Evolutionary conservation across 2,329 filamentous ascomycete species (phyloP).

Genomic region (Periconia macrospinosa): DNA sequence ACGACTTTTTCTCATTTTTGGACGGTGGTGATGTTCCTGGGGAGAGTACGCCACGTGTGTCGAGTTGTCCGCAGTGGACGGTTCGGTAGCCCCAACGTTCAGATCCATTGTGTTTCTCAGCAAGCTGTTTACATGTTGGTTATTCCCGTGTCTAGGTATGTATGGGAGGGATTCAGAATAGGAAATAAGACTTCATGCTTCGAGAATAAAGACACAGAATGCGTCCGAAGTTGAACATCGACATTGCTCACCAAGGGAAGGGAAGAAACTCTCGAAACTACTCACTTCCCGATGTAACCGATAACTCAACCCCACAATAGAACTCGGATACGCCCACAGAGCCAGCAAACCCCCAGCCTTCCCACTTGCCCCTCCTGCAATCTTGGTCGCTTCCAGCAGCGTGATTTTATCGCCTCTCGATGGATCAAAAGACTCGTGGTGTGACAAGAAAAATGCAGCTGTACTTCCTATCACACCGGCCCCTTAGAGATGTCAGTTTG

Average conservation of each 20-base stretch:
- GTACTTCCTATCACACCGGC: constrained; percentile 92
- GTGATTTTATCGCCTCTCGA: constrained; percentile 72
- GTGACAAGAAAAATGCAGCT: constrained; percentile 87
- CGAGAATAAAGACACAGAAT: neutral
- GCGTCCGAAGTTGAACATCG: neutral
- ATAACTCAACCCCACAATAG: constrained; percentile 84
- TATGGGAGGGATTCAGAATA: neutral
- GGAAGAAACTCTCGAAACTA: neutral
- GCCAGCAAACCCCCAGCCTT: constrained; percentile 92
- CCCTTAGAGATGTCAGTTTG: constrained; percentile 52
- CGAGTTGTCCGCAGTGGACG: constrained; percentile 71
- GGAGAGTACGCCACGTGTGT: constrained; percentile 50
- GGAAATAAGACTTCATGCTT: neutral
- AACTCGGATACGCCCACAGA: constrained; percentile 85
- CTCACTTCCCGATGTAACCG: constrained; percentile 69
- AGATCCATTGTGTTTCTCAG: constrained; percentile 78
- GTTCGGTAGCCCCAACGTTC: constrained; percentile 84
- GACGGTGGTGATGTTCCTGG: constrained; percentile 29
- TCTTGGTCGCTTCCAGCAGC: constrained; percentile 79
- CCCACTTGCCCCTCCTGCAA: constrained; percentile 90
- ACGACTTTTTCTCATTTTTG: constrained; percentile 14
- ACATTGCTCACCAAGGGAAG: neutral
- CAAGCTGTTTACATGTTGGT: constrained; percentile 51
- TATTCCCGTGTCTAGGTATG: neutral
- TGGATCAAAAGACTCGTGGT: constrained; percentile 79